Evolutionary conservation across 2,329 filamentous ascomycete genomes (phyloP).

Genomic region (Scytalidium lignicola): DNA sequence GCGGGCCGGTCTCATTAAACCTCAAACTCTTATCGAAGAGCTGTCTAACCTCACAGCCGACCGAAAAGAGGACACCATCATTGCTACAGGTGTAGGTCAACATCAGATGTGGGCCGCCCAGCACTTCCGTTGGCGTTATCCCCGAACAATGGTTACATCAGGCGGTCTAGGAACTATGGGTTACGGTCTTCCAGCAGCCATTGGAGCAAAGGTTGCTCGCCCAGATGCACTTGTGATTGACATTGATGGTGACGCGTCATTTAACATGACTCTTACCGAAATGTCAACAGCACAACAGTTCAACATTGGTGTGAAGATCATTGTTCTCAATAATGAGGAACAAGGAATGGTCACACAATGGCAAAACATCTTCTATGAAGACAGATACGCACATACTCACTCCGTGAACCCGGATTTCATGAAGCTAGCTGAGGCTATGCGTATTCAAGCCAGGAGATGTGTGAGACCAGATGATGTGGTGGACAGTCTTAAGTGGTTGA

Average conservation of each 20-base stretch:
- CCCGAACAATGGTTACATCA: conserved; percentile 91
- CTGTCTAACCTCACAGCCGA: conserved; percentile 77
- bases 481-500: conserved; percentile 79
- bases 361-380: conserved; percentile 96
- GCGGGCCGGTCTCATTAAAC: conserved; percentile 79
- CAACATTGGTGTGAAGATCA: conserved; percentile 92
- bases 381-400: conserved; percentile 87
- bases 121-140: conserved; percentile 91
- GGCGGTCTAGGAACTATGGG: conserved; percentile 97
- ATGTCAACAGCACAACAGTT: conserved; percentile 91
- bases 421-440: conserved; percentile 89
- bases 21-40: conserved; percentile 86
- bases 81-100: conserved; percentile 91
- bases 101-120: conserved; percentile 99
- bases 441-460: conserved; percentile 68
- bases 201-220: conserved; percentile 84
- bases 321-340: conserved; percentile 94
- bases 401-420: conserved; percentile 95
- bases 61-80: conserved; percentile 79
- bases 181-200: conserved; percentile 87
- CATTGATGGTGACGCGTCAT: conserved; percentile 97
- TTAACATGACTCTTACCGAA: conserved; percentile 97
- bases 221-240: conserved; percentile 67
- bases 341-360: conserved; percentile 99
- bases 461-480: conserved; percentile 71